A percentile compares a stretch with the other conserved stretches of the same genome.
Evolutionary conservation across 1,284 basidiomycete species (phyloP).

Genomic region (Microbotryum intermedium): DNA sequence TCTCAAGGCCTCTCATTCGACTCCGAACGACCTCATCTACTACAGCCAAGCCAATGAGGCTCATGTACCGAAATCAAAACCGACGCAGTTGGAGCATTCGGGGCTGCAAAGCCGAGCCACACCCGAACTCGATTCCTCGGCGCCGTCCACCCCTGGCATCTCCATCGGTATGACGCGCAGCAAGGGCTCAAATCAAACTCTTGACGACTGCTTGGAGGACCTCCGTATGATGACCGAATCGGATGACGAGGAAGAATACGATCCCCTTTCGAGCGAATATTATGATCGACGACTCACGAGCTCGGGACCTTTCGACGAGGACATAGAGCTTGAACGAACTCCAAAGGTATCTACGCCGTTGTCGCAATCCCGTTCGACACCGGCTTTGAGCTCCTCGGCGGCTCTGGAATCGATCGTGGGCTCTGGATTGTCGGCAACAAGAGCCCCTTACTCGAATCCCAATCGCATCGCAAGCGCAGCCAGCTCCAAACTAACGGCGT

Average conservation of each 20-base stretch:
- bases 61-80: background rate
- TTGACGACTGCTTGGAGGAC: conserved; percentile 28
- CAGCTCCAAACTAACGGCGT: background rate
- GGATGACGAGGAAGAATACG: background rate
- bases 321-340: background rate
- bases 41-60: background rate
- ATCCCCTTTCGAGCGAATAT: background rate
- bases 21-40: conserved; percentile 2
- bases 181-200: background rate
- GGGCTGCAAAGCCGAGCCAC: background rate
- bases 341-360: background rate
- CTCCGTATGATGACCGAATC: conserved; percentile 13
- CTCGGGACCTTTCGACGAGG: background rate
- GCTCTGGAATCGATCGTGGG: background rate
- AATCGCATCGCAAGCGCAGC: background rate
- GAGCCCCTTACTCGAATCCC: background rate
- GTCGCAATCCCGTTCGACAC: conserved; percentile 9
- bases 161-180: background rate
- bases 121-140: background rate
- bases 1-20: conserved; percentile 12
- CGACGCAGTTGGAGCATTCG: too few species aligned
- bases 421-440: background rate
- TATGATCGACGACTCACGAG: background rate
- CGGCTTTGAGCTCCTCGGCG: background rate
- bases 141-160: background rate